Base-by-base conservation (phyloP, 306 rosid species). In the Sechiopsis laciniata region DNA sequence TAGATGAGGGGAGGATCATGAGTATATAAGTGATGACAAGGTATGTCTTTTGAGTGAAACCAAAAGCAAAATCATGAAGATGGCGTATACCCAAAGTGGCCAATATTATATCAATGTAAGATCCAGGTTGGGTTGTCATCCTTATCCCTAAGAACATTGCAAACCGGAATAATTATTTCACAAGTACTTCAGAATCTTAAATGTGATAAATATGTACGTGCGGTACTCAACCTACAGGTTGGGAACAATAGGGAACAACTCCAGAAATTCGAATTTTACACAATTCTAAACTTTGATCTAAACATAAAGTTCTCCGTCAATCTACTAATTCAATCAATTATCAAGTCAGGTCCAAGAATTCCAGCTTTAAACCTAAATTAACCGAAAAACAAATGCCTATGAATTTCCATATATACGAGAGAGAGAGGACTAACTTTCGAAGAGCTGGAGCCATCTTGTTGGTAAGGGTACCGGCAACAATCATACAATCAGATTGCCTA, bases 361-460 rank as follows among this genome's bases (percentile, higher is more conserved):
- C 11, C 32, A 48, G 13, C 26, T 42, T 48, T 55, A 71, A 62
- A 32, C 37, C 0, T 11, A 46, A 19, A 50, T 52, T 32, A 63
- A 48, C 20, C 37, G 58, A 19, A 54, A 0, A 64, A 71, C 13
- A 58, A 19, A 67, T 1, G 2, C n/a, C 68, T 13, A 67, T 5
- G 13, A 10, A 29, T 13, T 26, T 26, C 1, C 29, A 26, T 26
- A 26, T 26, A 2, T 2, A 26, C 29, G 15, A 6, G 76, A 42
- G 16, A 46, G 48, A 11, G 48, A 46, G 75, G 29, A 11, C 83
- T 15, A 78, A 95, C 99, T 80, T 95, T 88, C 99, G 99, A 78
- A 95, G 97, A 26, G 99, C 97, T 0, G 99, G 99, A 14, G 97
- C 99, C 99, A 95, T 95, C 90, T 95, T 95, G 46, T 95, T 95